A percentile compares a stretch with the other conserved stretches of the same genome.
phyloP scores from a whole-genome alignment of 2,329 filamentous ascomycete species.

The Cladophialophora exuberans region DNA sequence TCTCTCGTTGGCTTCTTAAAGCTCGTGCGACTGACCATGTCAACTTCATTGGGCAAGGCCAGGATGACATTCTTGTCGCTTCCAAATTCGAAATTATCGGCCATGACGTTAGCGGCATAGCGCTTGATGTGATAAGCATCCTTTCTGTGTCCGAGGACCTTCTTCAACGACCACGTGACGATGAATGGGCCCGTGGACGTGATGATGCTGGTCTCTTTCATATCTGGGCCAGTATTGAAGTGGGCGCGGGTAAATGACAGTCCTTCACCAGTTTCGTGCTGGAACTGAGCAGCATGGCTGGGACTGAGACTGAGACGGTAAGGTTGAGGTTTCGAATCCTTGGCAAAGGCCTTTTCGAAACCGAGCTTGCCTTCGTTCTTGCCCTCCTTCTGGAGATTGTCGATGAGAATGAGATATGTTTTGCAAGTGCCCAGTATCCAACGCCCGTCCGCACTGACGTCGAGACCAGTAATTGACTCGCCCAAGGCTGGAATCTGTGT shows the following conservation, averaged over 20 bases:
- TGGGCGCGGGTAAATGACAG: constrained; percentile 87
- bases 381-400: constrained; percentile 84
- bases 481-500: constrained; percentile 94
- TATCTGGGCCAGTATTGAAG: constrained; percentile 86
- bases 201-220: constrained; percentile 89
- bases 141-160: constrained; percentile 77
- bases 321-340: constrained; percentile 91
- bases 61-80: constrained; percentile 98
- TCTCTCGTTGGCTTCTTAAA: constrained; percentile 88
- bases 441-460: constrained; percentile 91
- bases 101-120: constrained; percentile 92
- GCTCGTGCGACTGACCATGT: constrained; percentile 88
- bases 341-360: constrained; percentile 90
- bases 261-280: constrained; percentile 87
- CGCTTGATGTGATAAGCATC: constrained; percentile 96
- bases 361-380: constrained; percentile 99
- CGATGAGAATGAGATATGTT: constrained; percentile 92
- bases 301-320: constrained; percentile 86
- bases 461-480: constrained; percentile 90
- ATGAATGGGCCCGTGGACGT: constrained; percentile 96
- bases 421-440: constrained; percentile 94
- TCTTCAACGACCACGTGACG: constrained; percentile 93
- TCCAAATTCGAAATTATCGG: constrained; percentile 97
- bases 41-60: constrained; percentile 93
- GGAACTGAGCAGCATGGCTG: constrained; percentile 93